phyloP scores from a whole-genome alignment of 129 eudicot genomes.

The Saposhnikovia divaricata region DNA sequence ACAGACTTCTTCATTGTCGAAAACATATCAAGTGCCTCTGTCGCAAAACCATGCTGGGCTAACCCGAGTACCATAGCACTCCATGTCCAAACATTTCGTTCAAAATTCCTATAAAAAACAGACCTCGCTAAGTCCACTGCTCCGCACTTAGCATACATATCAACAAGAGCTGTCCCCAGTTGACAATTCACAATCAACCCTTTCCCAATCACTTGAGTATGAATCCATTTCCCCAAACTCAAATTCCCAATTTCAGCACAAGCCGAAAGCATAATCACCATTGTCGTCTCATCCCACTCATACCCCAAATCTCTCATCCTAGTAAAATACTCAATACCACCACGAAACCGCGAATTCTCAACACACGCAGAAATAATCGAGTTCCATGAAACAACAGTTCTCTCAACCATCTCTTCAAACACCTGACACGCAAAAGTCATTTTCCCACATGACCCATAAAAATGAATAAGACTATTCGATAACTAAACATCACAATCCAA shows the following conservation, averaged over 20 bases:
- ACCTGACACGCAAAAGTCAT: conserved; percentile 36
- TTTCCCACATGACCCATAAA: conserved; percentile 46
- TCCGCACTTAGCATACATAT: conserved; percentile 75
- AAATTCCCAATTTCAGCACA: conserved; percentile 59
- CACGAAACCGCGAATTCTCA: conserved; percentile 32
- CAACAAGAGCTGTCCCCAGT: conserved; percentile 63
- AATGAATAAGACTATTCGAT: conserved; percentile 43
- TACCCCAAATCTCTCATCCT: conserved; percentile 35
- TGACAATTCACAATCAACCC: conserved; percentile 32
- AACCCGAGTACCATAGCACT: conserved; percentile 69
- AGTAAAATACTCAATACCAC: conserved; percentile 30
- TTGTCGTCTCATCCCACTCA: conserved; percentile 47
- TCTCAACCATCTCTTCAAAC: conserved; percentile 57
- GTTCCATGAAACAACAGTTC: conserved; percentile 71
- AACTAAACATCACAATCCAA: conserved; percentile 42
- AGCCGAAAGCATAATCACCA: conserved; percentile 56
- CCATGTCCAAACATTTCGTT: conserved; percentile 65
- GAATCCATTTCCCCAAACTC: conserved; percentile 53
- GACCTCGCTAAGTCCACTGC: conserved; percentile 32
- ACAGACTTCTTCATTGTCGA: conserved; percentile 30
- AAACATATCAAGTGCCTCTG: conserved; percentile 37
- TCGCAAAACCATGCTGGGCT: conserved; percentile 61
- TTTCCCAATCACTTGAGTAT: conserved; percentile 40
- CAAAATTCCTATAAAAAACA: conserved; percentile 34
- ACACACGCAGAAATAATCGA: conserved; percentile 42